A percentile compares a stretch with the other conserved stretches of the same genome.
Evolutionary conservation across 257 asterid species (phyloP).

Genomic region (Agastache rugosa): DNA sequence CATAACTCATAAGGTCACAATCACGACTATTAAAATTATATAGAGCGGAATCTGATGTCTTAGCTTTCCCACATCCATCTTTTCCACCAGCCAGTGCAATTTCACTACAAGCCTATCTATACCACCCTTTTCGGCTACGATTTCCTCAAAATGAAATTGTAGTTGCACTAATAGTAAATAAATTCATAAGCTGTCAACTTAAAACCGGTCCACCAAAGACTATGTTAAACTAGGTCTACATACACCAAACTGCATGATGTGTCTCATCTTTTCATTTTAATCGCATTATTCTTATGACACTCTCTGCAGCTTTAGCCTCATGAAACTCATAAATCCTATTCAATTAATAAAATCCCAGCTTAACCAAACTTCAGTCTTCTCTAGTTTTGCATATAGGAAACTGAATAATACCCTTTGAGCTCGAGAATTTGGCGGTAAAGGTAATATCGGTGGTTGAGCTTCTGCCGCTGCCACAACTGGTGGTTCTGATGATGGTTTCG

Average conservation of each 20-base stretch:
- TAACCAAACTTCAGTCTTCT: no score
- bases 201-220: no score
- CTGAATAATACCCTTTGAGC: conserved; percentile 58
- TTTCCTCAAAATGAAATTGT: no score
- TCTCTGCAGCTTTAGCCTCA: conserved; percentile 12
- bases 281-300: neutral
- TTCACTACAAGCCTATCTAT: neutral
- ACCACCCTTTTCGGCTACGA: no score
- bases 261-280: no score
- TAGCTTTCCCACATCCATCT: neutral
- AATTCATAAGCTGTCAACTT: no score
- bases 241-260: no score
- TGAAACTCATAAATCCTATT: neutral
- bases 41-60: neutral
- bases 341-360: conserved; percentile 7
- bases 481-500: conserved; percentile 53
- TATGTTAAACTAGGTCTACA: no score
- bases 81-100: neutral
- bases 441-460: conserved; percentile 90
- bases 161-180: no score
- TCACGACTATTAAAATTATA: neutral
- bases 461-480: conserved; percentile 61
- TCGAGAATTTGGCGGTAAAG: conserved; percentile 69
- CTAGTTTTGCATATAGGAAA: conserved; percentile 8
- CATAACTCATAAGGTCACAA: neutral